Base-by-base conservation (phyloP, 2,329 filamentous ascomycete genomes). In the Penicillium sp. region DNA sequence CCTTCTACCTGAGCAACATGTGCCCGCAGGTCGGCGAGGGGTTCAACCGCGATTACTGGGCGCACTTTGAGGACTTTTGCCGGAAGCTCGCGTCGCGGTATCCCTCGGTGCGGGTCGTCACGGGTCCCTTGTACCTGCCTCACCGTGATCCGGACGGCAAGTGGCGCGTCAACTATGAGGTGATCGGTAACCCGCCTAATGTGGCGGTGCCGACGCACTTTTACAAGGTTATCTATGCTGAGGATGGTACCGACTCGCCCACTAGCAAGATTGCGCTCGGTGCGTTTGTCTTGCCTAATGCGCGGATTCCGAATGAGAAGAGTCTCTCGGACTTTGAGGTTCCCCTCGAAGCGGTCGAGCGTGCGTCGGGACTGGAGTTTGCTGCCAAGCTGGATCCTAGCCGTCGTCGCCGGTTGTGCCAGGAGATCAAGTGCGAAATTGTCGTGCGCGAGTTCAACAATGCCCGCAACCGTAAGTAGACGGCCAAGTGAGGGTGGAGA, bases 41-140 rank as follows among this genome's bases (percentile, higher is more conserved):
- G 60, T 99, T 99, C 84, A 99, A 99, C 81, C 86, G 95, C 54
- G 95, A 99, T 80, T 99, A 99, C 85, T 99, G 95, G 95, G 90
- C 95, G 39, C 95, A 99, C 76, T 93, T 99, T 67, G 95, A 99
- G 80, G 94, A 97, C 73, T 99, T 98, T 73, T 97, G 94, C 79
- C 86, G 95, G 10, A 83, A 92, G 17, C 82, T 99, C 65, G 94
- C 93, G 0, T 79, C 82, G 49, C 84, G 82, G 55, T 99, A 97
- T 73, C 93, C 94, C 0, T 90, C 86, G 43, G 94, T 99, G 28
- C 85, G 95, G 63, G 89, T 98, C 67, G 91, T 97, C 57, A 99
- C 95, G 0, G 95, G 95, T 0, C 95, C 95, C 2, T 79, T 99
- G 45, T 99, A 99, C 78, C 85, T 99, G 22, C 95, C 95, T 10